Evolutionary conservation across 768 basidiomycete species (phyloP).

Genomic region (Scleroderma citrinum): DNA sequence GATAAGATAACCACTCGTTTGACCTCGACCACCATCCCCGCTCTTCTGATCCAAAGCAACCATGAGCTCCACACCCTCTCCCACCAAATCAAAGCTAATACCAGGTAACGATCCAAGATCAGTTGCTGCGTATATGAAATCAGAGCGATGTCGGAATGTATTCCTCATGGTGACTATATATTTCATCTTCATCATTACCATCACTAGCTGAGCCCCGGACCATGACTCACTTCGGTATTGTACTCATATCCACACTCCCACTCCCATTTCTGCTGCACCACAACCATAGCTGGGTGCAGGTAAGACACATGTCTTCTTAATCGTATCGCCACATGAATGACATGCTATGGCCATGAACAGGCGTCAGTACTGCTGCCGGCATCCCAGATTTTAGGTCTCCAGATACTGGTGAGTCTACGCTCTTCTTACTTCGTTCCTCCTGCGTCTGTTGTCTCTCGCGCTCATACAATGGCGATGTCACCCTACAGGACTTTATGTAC

Average conservation of each 20-base stretch:
- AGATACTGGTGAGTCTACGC: slow-evolving; percentile 56
- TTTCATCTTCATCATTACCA: not conserved
- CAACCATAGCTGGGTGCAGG: slow-evolving; percentile 58
- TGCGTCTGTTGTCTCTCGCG: too few species aligned
- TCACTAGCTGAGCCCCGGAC: too few species aligned
- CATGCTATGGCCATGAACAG: slow-evolving; percentile 26
- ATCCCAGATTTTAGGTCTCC: slow-evolving; percentile 90
- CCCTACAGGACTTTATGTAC: slow-evolving; percentile 23
- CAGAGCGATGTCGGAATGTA: slow-evolving; percentile 59
- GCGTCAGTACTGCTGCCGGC: slow-evolving; percentile 73
- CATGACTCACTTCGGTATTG: too few species aligned
- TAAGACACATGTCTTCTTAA: slow-evolving; percentile 23
- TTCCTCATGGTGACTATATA: slow-evolving; percentile 64
- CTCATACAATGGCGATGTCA: not conserved
- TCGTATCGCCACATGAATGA: not conserved
- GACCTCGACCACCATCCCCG: too few species aligned
- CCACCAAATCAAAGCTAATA: not conserved
- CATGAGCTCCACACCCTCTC: too few species aligned
- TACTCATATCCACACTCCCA: not conserved
- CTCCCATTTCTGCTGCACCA: not conserved
- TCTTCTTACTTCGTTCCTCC: too few species aligned
- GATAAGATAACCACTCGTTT: too few species aligned
- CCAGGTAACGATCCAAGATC: slow-evolving; percentile 33
- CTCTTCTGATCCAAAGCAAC: too few species aligned
- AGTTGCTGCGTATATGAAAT: slow-evolving; percentile 65